These are phyloP conservation scores for Paraconiothyrium sp. DNA, from an alignment of 2,329 filamentous ascomycete genomes.

Conservation along the genomic window DNA sequence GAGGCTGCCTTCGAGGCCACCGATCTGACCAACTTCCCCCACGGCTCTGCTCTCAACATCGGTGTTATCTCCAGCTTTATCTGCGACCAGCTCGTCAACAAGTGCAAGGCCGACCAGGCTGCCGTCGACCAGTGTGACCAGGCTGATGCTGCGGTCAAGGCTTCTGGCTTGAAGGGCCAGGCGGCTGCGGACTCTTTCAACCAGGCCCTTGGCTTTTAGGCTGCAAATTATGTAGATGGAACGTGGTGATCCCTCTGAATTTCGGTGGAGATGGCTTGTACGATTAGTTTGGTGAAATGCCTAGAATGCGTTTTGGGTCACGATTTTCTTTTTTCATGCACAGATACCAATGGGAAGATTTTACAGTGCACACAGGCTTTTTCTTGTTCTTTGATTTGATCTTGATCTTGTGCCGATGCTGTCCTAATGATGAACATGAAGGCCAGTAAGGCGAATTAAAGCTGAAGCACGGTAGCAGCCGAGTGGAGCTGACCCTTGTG, in stretches of 20 bases:
- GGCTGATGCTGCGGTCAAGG: slow-evolving; percentile 31
- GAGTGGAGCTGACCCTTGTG: too few relatives aligned
- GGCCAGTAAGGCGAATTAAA: too few relatives aligned
- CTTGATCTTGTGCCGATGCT: not conserved
- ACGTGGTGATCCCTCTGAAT: not conserved
- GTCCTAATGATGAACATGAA: too few relatives aligned
- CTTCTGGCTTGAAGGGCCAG: slow-evolving; percentile 28
- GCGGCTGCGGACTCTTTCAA: slow-evolving; percentile 44
- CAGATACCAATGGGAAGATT: slow-evolving; percentile 21
- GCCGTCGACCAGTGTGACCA: slow-evolving; percentile 33
- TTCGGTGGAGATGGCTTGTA: slow-evolving; percentile 11
- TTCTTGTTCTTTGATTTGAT: not conserved
- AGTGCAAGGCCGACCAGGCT: slow-evolving; percentile 33
- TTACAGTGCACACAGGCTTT: not conserved
- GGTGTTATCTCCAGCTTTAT: slow-evolving; percentile 60
- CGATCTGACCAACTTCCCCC: slow-evolving; percentile 58
- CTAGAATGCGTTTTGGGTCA: not conserved
- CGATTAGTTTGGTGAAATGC: slow-evolving; percentile 10
- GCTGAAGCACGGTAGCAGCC: too few relatives aligned
- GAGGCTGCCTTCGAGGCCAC: slow-evolving; percentile 55
- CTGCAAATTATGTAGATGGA: not conserved
- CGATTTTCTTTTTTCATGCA: slow-evolving; percentile 13
- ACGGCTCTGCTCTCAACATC: slow-evolving; percentile 63
- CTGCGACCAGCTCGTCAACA: slow-evolving; percentile 54
- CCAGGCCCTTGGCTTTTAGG: slow-evolving; percentile 35